Base-by-base conservation (phyloP, 148 eudicot species). In the Amaranthus hypochondriacus region DNA sequence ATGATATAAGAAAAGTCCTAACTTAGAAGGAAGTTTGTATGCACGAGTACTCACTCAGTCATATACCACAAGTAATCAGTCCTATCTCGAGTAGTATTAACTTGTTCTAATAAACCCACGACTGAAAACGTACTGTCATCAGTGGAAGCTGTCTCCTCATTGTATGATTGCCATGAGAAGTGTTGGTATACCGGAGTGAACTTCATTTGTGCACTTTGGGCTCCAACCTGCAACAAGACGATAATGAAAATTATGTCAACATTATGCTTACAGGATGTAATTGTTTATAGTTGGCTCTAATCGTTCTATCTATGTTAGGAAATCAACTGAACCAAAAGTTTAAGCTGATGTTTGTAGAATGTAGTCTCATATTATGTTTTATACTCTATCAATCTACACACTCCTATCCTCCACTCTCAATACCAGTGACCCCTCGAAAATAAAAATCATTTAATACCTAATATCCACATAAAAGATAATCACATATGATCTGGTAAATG, bases 21-120 rank as follows among this genome's bases (percentile, higher is more conserved):
- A 4, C 39, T 63, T 14, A 10, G 21, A 56, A 57, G 59, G 68
- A 28, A 28, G 39, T 28, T 28, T 28, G 39, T 28, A 28, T 28
- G 39, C 18, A 62, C 57, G 10, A n/a, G 18, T 68, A 87, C 97
- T 86, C 72, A 92, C 97, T 85, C 90, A n/a, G 97, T 92, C 82
- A 82, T 84, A 70, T 92, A 92, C 97, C 97, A 92, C 81, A 92
- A 75, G 77, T 92, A 92, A 82, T 92, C 97, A 65, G 89, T 79
- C 21, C 62, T 63, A 81, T 92, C 97, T 78, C 90, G 74, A 14
- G 97, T 92, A 62, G 86, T 85, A 79, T 92, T 90, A 62, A 92
- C 60, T 84, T 92, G 97, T 78, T 92, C 97, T 73, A 90, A 60
- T 72, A 92, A 75, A 2, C 97, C 97, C 18, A 49, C 56, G 72